Conservation (phyloP, 2,329 filamentous ascomycete species). For the Pochonia chlamydosporia region DNA sequence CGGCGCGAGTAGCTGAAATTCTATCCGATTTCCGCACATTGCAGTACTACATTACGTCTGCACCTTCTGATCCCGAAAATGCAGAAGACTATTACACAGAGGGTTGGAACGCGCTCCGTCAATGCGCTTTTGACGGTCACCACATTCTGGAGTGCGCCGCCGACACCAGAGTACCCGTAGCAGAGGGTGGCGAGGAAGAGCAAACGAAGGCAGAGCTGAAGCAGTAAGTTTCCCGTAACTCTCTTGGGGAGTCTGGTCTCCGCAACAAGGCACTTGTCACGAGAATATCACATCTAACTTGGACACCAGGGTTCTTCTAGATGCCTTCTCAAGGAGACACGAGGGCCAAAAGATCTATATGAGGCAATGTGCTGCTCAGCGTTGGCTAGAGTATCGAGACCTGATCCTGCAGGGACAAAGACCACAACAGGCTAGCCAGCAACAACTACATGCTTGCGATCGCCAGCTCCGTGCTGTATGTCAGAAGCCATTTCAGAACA, state of each 20-base stretch:
- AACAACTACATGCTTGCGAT: slow-evolving; percentile 48
- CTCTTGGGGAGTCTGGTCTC: not conserved
- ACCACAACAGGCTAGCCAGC: slow-evolving; percentile 40
- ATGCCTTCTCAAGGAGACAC: slow-evolving; percentile 56
- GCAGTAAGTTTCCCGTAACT: slow-evolving; percentile 40
- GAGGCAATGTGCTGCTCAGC: slow-evolving; percentile 53
- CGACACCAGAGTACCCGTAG: slow-evolving; percentile 51
- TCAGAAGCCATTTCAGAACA: slow-evolving; percentile 6
- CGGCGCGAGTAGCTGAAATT: slow-evolving; percentile 54
- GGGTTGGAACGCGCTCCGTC: slow-evolving; percentile 56
- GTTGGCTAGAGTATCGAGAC: slow-evolving; percentile 52
- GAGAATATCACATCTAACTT: not conserved
- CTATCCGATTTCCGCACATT: slow-evolving; percentile 56
- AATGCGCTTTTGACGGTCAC: slow-evolving; percentile 57
- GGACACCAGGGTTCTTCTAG: slow-evolving; percentile 46
- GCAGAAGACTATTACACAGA: slow-evolving; percentile 57
- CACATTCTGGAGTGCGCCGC: slow-evolving; percentile 60
- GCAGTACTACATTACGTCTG: slow-evolving; percentile 56
- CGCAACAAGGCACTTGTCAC: not conserved
- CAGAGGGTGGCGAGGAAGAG: slow-evolving; percentile 49
- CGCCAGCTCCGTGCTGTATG: slow-evolving; percentile 51
- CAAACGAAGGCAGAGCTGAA: slow-evolving; percentile 57
- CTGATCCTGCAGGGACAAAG: slow-evolving; percentile 46
- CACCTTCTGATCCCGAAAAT: slow-evolving; percentile 47
- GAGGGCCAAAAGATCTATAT: slow-evolving; percentile 60